Evolutionary conservation across 805 yeast species (phyloP).

Genomic region (Candida quercuum): DNA sequence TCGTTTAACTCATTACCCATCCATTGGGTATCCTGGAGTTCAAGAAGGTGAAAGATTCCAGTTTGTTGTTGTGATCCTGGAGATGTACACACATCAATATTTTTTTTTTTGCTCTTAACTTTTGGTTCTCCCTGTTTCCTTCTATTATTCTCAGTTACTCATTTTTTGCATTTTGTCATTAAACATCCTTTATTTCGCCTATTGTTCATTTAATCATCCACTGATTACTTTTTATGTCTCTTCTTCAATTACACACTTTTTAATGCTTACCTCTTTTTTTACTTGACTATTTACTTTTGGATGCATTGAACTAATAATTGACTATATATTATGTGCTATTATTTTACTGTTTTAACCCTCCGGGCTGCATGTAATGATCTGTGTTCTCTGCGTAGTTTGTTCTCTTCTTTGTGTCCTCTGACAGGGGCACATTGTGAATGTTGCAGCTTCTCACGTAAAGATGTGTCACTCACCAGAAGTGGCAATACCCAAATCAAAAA

Average conservation of each 20-base stretch:
- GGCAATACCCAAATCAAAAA: too few relatives aligned
- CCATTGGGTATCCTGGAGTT: too few relatives aligned
- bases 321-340: not conserved
- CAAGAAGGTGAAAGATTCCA: too few relatives aligned
- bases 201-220: not conserved
- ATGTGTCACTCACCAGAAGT: too few relatives aligned
- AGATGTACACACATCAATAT: too few relatives aligned
- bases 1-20: too few relatives aligned
- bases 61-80: too few relatives aligned
- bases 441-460: too few relatives aligned
- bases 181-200: not conserved
- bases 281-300: not conserved
- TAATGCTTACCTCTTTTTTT: not conserved
- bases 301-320: not conserved
- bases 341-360: not conserved
- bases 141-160: not conserved
- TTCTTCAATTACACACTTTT: too few relatives aligned
- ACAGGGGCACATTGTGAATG: too few relatives aligned
- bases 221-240: not conserved
- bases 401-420: not conserved
- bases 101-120: not conserved
- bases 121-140: not conserved
- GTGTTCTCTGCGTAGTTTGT: too few relatives aligned
- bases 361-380: not conserved
- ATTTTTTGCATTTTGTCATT: not conserved